Percentiles rank a stretch among this genome's conserved stretches.
These are phyloP conservation scores for Massarina eburnea DNA, from an alignment of 2,329 filamentous ascomycete genomes.

Conservation along the genomic window DNA sequence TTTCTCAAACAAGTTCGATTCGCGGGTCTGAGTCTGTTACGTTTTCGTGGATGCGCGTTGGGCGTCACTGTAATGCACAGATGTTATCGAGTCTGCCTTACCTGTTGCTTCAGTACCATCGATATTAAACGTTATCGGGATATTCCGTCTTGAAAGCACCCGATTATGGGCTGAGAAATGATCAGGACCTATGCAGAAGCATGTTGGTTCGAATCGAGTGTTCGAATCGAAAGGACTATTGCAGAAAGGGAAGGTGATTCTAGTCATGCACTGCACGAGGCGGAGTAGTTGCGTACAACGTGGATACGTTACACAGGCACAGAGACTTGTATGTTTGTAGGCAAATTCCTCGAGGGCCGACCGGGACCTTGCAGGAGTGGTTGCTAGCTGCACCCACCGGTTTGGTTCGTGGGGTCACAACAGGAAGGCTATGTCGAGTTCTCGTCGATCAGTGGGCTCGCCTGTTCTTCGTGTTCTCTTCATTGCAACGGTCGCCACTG, in stretches of 20 bases:
- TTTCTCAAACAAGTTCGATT: no score
- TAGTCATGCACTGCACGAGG: background rate
- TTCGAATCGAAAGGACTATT: background rate
- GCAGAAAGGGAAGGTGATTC: background rate
- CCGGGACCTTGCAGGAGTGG: constrained; percentile 15
- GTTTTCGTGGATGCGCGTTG: no score
- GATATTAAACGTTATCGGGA: no score
- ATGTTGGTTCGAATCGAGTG: no score
- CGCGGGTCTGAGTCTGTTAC: no score
- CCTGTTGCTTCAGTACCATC: no score
- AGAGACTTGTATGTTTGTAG: no score
- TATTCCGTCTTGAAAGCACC: no score
- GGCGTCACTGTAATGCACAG: no score
- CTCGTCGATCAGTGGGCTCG: background rate
- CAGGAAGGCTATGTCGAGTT: background rate
- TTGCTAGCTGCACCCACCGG: constrained; percentile 2
- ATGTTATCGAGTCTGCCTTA: no score
- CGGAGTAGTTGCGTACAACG: background rate
- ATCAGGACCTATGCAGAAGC: no score
- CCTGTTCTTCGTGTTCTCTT: background rate
- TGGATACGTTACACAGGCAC: constrained; percentile 1
- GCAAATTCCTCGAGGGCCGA: constrained; percentile 1
- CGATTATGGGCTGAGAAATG: no score
- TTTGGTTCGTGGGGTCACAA: constrained; percentile 1
- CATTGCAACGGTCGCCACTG: constrained; percentile 8